Conservation (phyloP, 2,329 filamentous ascomycete genomes). For the Diaporthe eres region DNA sequence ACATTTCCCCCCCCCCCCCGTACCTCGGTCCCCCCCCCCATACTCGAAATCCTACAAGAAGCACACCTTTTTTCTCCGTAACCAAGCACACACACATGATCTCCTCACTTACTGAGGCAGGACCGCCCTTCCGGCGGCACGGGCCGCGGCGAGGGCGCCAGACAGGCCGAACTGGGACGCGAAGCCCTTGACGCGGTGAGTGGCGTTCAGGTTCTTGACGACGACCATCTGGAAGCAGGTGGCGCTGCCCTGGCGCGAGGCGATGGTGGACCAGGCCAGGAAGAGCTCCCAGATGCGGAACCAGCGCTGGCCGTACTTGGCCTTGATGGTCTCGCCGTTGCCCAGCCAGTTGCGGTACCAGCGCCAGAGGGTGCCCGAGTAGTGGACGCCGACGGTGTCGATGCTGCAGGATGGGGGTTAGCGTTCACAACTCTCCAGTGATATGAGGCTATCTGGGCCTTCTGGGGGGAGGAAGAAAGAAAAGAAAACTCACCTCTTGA, state of each 20-base stretch:
- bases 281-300: slow-evolving; percentile 96
- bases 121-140: slow-evolving; percentile 46
- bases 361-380: slow-evolving; percentile 95
- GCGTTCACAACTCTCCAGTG: background rate
- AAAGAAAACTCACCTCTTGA: slow-evolving; percentile 72
- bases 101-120: slow-evolving; percentile 24
- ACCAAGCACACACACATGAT: background rate
- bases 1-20: background rate
- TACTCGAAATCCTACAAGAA: background rate
- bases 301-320: slow-evolving; percentile 96
- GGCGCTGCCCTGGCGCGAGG: slow-evolving; percentile 84
- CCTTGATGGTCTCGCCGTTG: slow-evolving; percentile 91
- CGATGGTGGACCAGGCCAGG: slow-evolving; percentile 87
- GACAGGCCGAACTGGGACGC: slow-evolving; percentile 76
- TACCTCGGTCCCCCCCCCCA: background rate
- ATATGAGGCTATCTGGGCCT: background rate
- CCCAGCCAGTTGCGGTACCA: slow-evolving; percentile 99
- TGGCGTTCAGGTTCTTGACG: slow-evolving; percentile 92
- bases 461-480: no score
- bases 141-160: slow-evolving; percentile 65
- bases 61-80: background rate
- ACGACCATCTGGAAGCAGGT: slow-evolving; percentile 89
- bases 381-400: slow-evolving; percentile 96
- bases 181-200: slow-evolving; percentile 84
- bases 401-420: slow-evolving; percentile 57